Base-by-base conservation (phyloP, 2,329 filamentous ascomycete species). In the Clathrospora elynae region DNA sequence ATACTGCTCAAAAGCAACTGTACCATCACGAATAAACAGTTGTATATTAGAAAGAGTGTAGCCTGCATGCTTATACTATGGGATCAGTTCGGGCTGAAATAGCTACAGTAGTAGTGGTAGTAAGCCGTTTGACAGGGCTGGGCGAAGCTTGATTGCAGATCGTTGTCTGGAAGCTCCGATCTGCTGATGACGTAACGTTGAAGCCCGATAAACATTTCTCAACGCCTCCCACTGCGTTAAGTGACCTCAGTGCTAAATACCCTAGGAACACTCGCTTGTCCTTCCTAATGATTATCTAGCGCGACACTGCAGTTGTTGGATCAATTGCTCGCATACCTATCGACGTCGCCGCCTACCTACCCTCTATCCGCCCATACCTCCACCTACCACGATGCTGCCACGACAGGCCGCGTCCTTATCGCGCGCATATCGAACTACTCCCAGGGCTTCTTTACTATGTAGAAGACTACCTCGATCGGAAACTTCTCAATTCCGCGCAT, bases 331-430 rank as follows among this genome's bases (percentile, higher is more conserved):
- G 13, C 35, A 22, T 14, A 23, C 32, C 26, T 25, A 13, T 13
- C 26, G 28, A 17, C 6, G 24, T 25, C 35, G 29, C 22, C 12
- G 24, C 28, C 13, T 33, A 13, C 35, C n/a, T 14, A n/a, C 29
- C 8, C 10, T 25, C 5, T 7, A n/a, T 19, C n/a, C 32, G 18
- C 17, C 26, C 34, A 45, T 36, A 29, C 44, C 28, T 29, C 41
- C 43, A 34, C 29, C 39, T 42, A 40, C 17, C 47, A 48, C 51
- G 26, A 67, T 67, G 63, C 55, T 66, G 19, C 46, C 57, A 43
- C 64, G 65, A 54, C 60, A 64, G 31, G 54, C 59, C 35, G 53
- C 57, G 29, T 60, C 61, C 46, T 48, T 65, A 33, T 56, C 58
- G 59, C 64, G 64, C 49, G 46, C 49, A 24, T 52, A 56, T 32